phyloP scores from a whole-genome alignment of 2,329 filamentous ascomycete genomes.

The Lasiodiplodia citricola region DNA sequence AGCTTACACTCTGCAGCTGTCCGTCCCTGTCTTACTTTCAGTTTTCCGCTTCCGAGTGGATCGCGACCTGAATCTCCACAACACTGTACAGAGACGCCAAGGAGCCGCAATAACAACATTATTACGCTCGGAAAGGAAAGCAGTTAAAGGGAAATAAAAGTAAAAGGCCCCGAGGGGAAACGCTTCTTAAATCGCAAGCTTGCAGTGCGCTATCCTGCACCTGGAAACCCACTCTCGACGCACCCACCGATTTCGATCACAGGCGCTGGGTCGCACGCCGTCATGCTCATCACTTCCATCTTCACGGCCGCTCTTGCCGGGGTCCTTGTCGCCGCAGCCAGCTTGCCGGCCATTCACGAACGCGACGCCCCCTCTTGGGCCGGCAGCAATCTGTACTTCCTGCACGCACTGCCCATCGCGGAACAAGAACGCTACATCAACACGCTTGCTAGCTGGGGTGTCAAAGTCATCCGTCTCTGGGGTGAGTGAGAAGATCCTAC shows the following conservation, averaged over 20 bases:
- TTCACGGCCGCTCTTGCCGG: neutral
- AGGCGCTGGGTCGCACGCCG: neutral
- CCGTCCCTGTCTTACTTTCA: no score
- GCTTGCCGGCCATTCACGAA: neutral
- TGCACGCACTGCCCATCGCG: constrained; percentile 36
- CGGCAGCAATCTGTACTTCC: constrained; percentile 39
- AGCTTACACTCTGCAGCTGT: no score
- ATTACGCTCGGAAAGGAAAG: neutral
- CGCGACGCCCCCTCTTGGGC: constrained; percentile 33
- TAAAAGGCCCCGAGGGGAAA: no score
- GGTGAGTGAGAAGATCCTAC: constrained; percentile 28
- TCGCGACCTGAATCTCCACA: no score
- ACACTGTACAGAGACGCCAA: no score
- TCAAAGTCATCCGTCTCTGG: constrained; percentile 41
- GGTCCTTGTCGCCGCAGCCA: neutral
- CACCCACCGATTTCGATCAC: neutral
- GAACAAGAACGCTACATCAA: constrained; percentile 36
- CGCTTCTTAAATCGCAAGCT: neutral
- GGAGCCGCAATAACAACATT: neutral
- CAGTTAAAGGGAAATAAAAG: neutral
- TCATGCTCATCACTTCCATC: neutral
- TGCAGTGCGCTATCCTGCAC: neutral
- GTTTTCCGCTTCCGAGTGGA: no score
- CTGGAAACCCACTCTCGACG: neutral
- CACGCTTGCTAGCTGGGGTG: constrained; percentile 35